Base-by-base conservation (phyloP, 2,329 filamentous ascomycete genomes). In the Beauveria medogensis region DNA sequence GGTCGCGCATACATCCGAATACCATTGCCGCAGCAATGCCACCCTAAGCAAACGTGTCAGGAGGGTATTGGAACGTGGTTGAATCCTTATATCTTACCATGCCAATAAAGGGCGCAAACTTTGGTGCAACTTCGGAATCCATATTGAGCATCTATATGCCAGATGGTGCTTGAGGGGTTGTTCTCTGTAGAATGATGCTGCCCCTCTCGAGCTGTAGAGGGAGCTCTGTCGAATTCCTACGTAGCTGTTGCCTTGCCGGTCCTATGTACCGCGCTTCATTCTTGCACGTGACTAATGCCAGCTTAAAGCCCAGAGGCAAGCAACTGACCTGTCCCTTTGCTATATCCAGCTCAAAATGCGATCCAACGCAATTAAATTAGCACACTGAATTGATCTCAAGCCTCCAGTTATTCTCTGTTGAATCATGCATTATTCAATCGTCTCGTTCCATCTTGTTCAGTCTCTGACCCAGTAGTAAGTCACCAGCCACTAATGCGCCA, bases 91-190 rank as follows among this genome's bases (percentile, higher is more conserved):
- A 60, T 78, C 86, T 77, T 80, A 92, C 89, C 89, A 93, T 91
- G 80, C 90, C 90, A 73, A 93, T 82, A 80, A 93, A 94, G 69
- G 90, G 90, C 78, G 90, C 90, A 73, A 92, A 93, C 77, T 89
- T 90, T 69, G 90, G 90, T 63, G 87, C 80, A 64, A 85, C 76
- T 67, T 86, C 84, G 53, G 82, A 83, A 67, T 82, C 69, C 82
- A 85, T 85, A 64, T 54, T 76, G 69, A 8, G 34, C 18, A 14
- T 26, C 22, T 56, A 30, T 57, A 37, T 22, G 56, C 65, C 44
- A 40, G 58, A 30, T 41, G 43, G 5, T 41, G 10, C 41, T 48
- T 30, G 16, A 30, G 26, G 18, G 26, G n/a, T 28, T 51, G n/a
- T 28, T 37, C 18, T 14, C 20, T 53, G 47, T 28, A 20, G 14